Base-by-base conservation (phyloP, 305 asterid species). In the Fraxinus greggii region DNA sequence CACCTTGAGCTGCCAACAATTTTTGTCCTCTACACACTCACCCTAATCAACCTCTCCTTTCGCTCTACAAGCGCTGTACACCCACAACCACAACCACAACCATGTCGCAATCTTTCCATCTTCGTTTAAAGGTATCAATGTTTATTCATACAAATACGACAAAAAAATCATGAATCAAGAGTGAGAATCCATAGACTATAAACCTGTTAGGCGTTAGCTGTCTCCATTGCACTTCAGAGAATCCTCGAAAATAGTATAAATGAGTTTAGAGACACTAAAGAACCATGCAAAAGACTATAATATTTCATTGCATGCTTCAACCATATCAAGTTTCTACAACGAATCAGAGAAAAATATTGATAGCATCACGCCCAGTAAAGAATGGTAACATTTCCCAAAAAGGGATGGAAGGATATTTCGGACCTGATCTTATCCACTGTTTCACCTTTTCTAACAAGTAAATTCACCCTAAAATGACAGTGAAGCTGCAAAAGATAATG, bases 381-480 rank as follows among this genome's bases (percentile, higher is more conserved):
- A 72, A 33, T 31, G 76, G 45, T 72, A 72, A n/a, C 38, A 33
- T 31, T n/a, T 72, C 76, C 38, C 76, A 17, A 19, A 32, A 31
- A 7, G 48, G n/a, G 76, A 72, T 17, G 28, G 76, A 31, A 17
- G 76, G n/a, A 72, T 72, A 19, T 72, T 33, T 72, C 23, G 35
- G 40, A 69, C 24, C 75, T 13, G 13, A 69, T 72, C 48, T 72
- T 70, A 31, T 72, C 76, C 26, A 32, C 76, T n/a, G 48, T 72
- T 72, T 72, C 29, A 72, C 76, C 76, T 33, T 72, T 72, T 72
- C 28, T 33, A 72, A 72, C 76, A 32, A 17, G 76, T 33, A 33
- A 72, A 31, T n/a, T 33, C 28, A 32, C 45, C 38, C 76, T 72
- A 32, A 31, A 72, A 72, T 33, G 48, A 72, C 76, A 72, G 76